Base-by-base conservation (phyloP, 441 rosid genomes). In the Adansonia grandidieri region DNA sequence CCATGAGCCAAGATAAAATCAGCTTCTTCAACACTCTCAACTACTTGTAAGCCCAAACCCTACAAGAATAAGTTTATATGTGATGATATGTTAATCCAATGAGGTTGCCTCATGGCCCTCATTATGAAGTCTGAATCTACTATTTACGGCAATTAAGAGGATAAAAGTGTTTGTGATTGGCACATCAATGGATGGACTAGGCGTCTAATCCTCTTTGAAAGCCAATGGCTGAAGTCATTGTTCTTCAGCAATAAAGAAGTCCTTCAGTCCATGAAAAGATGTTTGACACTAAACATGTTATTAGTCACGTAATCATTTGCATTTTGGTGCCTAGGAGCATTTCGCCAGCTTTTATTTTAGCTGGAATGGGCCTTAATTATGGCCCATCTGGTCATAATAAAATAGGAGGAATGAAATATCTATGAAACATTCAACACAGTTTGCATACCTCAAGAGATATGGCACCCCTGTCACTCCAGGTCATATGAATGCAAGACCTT, bases 391-490 rank as follows among this genome's bases (percentile, higher is more conserved):
- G 40, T 22, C 65, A 61, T 61, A 60, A 9, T 45, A 14, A 5
- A 42, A 73, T 17, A 17, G 40, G 44, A 58, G 5, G 53, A 57
- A 58, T 9, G 9, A 19, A 32, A 71, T 1, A 71, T 9, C 9
- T 37, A 72, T 19, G 24, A 72, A 72, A 56, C 51, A 22, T 28
- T 48, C 4, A 50, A 62, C 63, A 53, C 67, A 67, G 11, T 61
- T 60, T 44, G 72, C 83, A 79, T 80, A 92, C 99, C 96, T 92
- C 95, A 19, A 95, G 93, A 74, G 98, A 96, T 81, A 92, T 90
- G 60, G 98, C 97, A 79, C 97, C 97, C 47, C 94, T 86, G 68
- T 90, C 98, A 74, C 85, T 87, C 98, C 98, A 95, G 40, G 98
- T 93, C 84, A 93, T 88, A 81, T 95, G 98, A 85, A 95, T 91